phyloP scores from a whole-genome alignment of 352 stramenopile species.

The Globisporangium recalcitrans region DNA sequence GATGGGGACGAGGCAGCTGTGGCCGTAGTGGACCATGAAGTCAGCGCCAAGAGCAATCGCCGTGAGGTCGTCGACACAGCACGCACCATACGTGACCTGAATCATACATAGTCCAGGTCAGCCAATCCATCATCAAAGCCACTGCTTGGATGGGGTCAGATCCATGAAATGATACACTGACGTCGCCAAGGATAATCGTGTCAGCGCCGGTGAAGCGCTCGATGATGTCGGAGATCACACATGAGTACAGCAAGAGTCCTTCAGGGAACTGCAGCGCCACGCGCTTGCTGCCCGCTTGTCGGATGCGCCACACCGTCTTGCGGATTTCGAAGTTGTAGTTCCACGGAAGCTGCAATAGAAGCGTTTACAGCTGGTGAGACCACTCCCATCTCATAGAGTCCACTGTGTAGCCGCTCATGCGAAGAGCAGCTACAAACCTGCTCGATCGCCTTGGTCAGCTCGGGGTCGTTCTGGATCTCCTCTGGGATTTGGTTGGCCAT shows the following conservation, averaged over 20 bases:
- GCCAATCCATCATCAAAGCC: background rate
- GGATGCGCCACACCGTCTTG: conserved; percentile 97
- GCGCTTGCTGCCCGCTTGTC: conserved; percentile 80
- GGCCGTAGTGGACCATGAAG: conserved; percentile 99
- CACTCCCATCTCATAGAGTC: background rate
- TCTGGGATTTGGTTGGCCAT: conserved; percentile 89
- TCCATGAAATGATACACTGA: conserved; percentile 39
- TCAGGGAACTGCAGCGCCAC: conserved; percentile 99
- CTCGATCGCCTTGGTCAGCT: conserved; percentile 90
- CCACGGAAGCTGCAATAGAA: conserved; percentile 73
- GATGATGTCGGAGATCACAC: conserved; percentile 97
- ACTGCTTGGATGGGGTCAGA: background rate
- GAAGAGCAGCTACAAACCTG: conserved; percentile 25
- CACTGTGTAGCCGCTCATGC: background rate
- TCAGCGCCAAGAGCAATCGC: conserved; percentile 93
- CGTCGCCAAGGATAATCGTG: conserved; percentile 96
- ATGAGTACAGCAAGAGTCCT: conserved; percentile 97
- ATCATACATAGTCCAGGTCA: background rate
- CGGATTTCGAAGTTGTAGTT: conserved; percentile 99
- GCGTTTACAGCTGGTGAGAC: background rate
- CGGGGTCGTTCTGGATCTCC: conserved; percentile 83
- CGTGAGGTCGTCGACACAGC: conserved; percentile 98
- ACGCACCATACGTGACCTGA: conserved; percentile 97
- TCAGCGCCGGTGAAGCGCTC: conserved; percentile 90
- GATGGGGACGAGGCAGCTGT: conserved; percentile 98